Evolutionary conservation across 257 asterid species (phyloP).

Genomic region (Petrea volubilis): DNA sequence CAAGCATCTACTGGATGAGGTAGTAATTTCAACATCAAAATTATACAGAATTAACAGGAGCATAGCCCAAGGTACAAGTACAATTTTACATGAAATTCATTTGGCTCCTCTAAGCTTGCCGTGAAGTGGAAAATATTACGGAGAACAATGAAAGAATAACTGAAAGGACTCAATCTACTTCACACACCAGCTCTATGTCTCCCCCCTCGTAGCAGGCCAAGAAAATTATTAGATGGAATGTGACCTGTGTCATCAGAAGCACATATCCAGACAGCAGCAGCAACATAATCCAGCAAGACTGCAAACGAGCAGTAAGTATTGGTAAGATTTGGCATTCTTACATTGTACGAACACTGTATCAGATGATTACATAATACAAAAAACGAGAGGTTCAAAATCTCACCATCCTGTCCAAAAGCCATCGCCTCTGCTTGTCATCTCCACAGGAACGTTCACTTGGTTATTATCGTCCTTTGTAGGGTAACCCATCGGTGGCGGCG

Average conservation of each 20-base stretch:
- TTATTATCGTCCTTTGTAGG: conserved; percentile 31
- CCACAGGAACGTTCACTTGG: conserved; percentile 5
- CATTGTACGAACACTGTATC: not conserved
- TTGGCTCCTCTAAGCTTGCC: not conserved
- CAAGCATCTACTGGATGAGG: not conserved
- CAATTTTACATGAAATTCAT: not conserved
- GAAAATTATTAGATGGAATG: not conserved
- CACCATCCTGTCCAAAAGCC: conserved; percentile 48
- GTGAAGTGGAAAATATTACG: not conserved
- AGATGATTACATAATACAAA: not conserved
- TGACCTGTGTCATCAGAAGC: conserved; percentile 19
- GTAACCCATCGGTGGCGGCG: conserved; percentile 45
- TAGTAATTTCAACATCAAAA: not conserved
- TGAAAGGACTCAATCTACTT: not conserved
- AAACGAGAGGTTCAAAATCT: conserved; percentile 7
- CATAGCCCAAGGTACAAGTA: not conserved
- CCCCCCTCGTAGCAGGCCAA: not conserved
- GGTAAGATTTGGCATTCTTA: not conserved
- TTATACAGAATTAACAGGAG: not conserved
- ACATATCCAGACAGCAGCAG: conserved; percentile 40
- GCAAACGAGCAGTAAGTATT: not conserved
- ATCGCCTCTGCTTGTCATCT: conserved; percentile 34
- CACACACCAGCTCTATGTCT: not conserved
- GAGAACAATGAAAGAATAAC: not conserved
- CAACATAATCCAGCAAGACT: conserved; percentile 42